Evolutionary conservation across 2,329 filamentous ascomycete genomes (phyloP), one percentile per base, ranked within the genome.

Genomic region (Triangularia verruculosa): DNA sequence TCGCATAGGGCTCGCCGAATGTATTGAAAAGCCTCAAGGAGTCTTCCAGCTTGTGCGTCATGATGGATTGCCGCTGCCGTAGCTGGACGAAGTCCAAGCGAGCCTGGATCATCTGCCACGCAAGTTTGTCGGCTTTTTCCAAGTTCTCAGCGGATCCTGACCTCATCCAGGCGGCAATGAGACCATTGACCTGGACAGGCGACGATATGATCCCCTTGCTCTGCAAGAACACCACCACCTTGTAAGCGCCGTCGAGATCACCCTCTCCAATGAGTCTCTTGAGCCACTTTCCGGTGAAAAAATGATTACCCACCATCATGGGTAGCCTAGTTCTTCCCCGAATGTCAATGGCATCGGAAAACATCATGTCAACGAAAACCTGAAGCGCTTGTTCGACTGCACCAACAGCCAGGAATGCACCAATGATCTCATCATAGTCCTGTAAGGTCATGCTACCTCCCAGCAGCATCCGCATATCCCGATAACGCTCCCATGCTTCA

Each of bases 321-420:
- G 84, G 83, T 62, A 86, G 75, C 58, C 71, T 74, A 7, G 72
- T 70, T 57, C 69, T 72, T 63, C 77, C 78, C 59, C 77, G 78
- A 57, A 85, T 71, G 62, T 85, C 79, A 61, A 86, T 74, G 53
- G 79, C 73, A 4, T 83, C 83, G 3, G 85, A 83, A 63, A 86
- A 85, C 87, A 96, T 93, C 92, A 97, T 96, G 74, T 97, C 92
- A 69, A 89, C 91, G 74, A 96, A 96, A 0, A 92, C 86, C 60
- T 86, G 85, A 61, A 94, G 82, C 0, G 91, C 91, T 64, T 88
- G 82, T 64, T 89, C 84, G 5, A 86, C 80, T 64, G 88, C 82
- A 60, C 86, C 84, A 6, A 86, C 82, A 22, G 87, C 80, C 25
- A 97, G 77, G 71, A 96, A 91, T 53, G 84, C 85, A 20, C 89